phyloP scores from a whole-genome alignment of 768 basidiomycete genomes.

The Russula vinacea region DNA sequence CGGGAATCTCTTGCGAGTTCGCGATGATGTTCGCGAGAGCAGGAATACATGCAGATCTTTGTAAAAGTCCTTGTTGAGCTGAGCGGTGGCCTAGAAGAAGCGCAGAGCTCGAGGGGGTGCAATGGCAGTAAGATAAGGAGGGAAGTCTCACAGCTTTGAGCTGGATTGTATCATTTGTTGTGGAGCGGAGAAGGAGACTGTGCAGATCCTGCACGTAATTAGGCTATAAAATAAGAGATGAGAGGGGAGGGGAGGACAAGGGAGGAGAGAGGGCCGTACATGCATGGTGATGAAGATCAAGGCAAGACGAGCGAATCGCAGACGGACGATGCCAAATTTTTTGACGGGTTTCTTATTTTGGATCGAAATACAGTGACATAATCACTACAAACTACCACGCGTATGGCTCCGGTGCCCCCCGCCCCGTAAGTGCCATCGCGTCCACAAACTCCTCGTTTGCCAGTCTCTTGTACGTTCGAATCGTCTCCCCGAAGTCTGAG shows the following conservation, averaged over 20 bases:
- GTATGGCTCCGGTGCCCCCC: constrained; percentile 35
- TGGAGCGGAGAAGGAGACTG: constrained; percentile 79
- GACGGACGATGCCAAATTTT: constrained; percentile 44
- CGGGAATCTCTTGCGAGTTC: constrained; percentile 77
- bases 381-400: constrained; percentile 13
- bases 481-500: constrained; percentile 87
- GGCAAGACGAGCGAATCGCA: constrained; percentile 24
- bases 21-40: constrained; percentile 85
- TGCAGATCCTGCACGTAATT: constrained; percentile 79
- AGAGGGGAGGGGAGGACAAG: constrained; percentile 8
- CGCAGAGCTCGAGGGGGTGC: neutral
- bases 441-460: constrained; percentile 68
- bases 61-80: constrained; percentile 90
- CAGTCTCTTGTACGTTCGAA: constrained; percentile 81
- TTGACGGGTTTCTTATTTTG: constrained; percentile 52
- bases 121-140: constrained; percentile 19
- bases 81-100: constrained; percentile 72
- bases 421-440: constrained; percentile 58
- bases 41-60: constrained; percentile 86
- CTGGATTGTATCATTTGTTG: constrained; percentile 81
- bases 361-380: neutral
- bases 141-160: constrained; percentile 75
- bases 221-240: constrained; percentile 43
- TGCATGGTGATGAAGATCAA: constrained; percentile 20
- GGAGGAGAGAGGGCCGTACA: constrained; percentile 6